Base-by-base conservation (phyloP, 331 rosid genomes). In the Acacia pycnantha region DNA sequence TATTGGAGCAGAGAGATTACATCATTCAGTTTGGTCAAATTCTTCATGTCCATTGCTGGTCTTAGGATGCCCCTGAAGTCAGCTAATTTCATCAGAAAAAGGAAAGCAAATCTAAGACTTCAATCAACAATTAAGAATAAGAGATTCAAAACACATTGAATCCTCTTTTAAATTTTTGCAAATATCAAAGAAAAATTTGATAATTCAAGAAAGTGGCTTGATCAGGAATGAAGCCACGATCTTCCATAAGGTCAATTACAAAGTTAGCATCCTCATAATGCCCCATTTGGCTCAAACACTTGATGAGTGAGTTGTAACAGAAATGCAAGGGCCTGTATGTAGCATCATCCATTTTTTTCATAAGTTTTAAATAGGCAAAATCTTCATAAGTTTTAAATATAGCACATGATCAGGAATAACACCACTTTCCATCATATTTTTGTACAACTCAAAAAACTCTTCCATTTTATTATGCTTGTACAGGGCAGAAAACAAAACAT, bases 341-440 rank as follows among this genome's bases (percentile, higher is more conserved):
- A 31, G 81, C 77, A 61, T 53, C 84, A 27, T 62, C 68, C 87
- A 80, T 85, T 82, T 81, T 68, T 41, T 80, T 67, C 66, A 82
- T 80, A 88, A 78, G 66, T 80, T 79, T 48, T 58, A 77, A 76
- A 68, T 75, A 4, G 85, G 85, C 19, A 48, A 77, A 43, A 54
- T 68, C 77, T 80, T 88, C 76, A 33, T 73, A 40, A 82, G 86
- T 41, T 73, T 74, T 14, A 88, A 74, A 73, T 79, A 88, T 35
- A 88, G 74, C 53, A 88, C 85, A 47, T 85, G 88, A 80, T 85
- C 90, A 80, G 90, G 88, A 73, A 83, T 27, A 65, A 82, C 82
- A 56, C 84, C 87, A 7, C 33, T 77, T 44, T 80, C 83, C 62
- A 85, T 29, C 81, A 88, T 85, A 62, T 11, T 74, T 71, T 67